Evolutionary conservation across 805 yeast genomes (phyloP), one percentile per base, ranked within the genome.

Genomic region (Teunomyces barrocoloradensis): DNA sequence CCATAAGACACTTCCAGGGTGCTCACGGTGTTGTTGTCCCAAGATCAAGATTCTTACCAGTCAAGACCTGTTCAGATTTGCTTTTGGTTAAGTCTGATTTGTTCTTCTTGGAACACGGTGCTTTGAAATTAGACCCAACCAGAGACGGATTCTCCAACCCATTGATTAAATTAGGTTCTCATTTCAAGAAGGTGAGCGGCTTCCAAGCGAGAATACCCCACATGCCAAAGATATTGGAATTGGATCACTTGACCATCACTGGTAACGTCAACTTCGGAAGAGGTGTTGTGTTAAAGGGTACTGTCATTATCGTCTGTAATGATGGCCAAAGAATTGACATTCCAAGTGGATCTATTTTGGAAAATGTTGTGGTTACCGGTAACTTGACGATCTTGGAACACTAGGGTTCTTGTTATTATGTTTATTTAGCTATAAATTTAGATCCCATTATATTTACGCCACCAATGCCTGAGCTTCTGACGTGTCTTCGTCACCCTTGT

Each of bases 21-120:
- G 97, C 97, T 27, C 96, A 89, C 62, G 99, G 99, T 73, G 95
- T 94, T 59, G 96, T 90, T 61, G 99, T 94, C 33, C 98, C 99
- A 71, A 89, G 99, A 77, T 81, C 96, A 36, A 85, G 99, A 67
- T 94, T 94, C 80, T 80, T 94, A 74, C 99, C 99, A 12, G 99
- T 94, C 60, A 94, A 94, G 78, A 94, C 99, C 15, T 89, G 94
- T 69, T 90, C 97, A 5, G 99, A 94, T 69, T 75, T 94, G 70
- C 75, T 94, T 59, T 79, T 94, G 62, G 99, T 94, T 55, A 94
- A 94, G 73, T 90, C 97, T 7, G 98, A 94, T 68, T 79, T 94
- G 63, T 94, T 92, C 77, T 80, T 78, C 64, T 78, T 94, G 66
- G 88, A 86, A 65, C 97, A 90, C 64, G 98, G 99, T 65, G 85